These are phyloP conservation scores for Penicillium psychrosexuale DNA, from an alignment of 2,329 filamentous ascomycete species.

Conservation along the genomic window DNA sequence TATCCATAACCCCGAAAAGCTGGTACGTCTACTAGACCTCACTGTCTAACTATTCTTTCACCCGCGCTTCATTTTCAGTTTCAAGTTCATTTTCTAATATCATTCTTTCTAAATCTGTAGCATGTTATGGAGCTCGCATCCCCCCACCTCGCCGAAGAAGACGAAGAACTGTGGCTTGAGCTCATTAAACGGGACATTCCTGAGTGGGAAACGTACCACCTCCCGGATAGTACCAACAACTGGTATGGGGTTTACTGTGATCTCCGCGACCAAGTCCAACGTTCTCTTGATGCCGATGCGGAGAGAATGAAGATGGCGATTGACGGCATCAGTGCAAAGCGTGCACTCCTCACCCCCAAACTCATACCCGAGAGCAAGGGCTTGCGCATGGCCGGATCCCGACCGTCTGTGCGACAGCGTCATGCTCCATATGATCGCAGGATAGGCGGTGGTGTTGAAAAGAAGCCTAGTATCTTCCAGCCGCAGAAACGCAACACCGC, in stretches of 20 bases:
- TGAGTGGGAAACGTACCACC: conserved; percentile 61
- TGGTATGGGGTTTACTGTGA: conserved; percentile 78
- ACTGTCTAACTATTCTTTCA: background rate
- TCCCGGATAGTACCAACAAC: conserved; percentile 62
- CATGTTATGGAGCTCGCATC: conserved; percentile 68
- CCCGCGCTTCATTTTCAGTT: background rate
- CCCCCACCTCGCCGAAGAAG: conserved; percentile 69
- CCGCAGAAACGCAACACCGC: conserved; percentile 36
- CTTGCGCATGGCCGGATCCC: conserved; percentile 28
- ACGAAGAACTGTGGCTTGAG: conserved; percentile 70
- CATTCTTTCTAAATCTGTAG: conserved; percentile 23
- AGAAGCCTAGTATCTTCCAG: conserved; percentile 36
- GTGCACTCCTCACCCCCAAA: conserved; percentile 56
- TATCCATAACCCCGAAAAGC: conserved; percentile 69
- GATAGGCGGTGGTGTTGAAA: conserved; percentile 35
- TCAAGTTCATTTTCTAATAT: conserved; percentile 3
- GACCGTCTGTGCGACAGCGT: conserved; percentile 31
- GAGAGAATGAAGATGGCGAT: conserved; percentile 57
- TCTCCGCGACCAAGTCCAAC: conserved; percentile 59
- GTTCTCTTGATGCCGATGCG: conserved; percentile 57
- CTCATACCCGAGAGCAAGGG: conserved; percentile 45
- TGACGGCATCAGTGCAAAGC: conserved; percentile 56
- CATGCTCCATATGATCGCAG: conserved; percentile 33
- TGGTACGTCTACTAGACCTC: conserved; percentile 48
- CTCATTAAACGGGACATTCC: conserved; percentile 78